Conservation (phyloP, 1,139 yeast genomes). For the Taphrina wiesneri region DNA sequence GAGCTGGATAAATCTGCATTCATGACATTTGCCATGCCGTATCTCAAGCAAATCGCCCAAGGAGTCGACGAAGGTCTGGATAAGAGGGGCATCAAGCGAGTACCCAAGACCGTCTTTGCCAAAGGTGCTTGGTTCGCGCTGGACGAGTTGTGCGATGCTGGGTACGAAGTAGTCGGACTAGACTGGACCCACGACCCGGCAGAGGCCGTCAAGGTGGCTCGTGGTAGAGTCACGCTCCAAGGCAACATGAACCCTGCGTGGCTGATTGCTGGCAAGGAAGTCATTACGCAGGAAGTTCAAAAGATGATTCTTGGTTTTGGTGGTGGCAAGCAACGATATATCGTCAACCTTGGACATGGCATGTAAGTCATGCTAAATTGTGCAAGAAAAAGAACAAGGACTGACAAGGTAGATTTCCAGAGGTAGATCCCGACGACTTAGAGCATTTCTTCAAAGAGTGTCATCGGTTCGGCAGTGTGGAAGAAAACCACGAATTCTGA, state of each 20-base stretch:
- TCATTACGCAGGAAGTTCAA: conserved; percentile 76
- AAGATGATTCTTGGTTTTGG: conserved; percentile 87
- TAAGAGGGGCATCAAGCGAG: conserved; percentile 72
- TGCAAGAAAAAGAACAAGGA: neutral
- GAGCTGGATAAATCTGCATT: conserved; percentile 90
- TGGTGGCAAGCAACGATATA: conserved; percentile 70
- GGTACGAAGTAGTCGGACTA: conserved; percentile 81
- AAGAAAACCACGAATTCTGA: conserved; percentile 28
- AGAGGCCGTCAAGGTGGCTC: conserved; percentile 76
- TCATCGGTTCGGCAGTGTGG: conserved; percentile 33
- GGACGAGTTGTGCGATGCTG: conserved; percentile 78
- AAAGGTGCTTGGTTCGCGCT: conserved; percentile 98
- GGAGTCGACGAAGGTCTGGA: conserved; percentile 67
- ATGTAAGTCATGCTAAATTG: neutral
- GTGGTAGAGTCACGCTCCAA: conserved; percentile 81
- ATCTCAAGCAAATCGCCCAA: conserved; percentile 70
- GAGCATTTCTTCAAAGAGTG: conserved; percentile 35
- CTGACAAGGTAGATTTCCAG: conserved; percentile 22
- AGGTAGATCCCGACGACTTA: conserved; percentile 35
- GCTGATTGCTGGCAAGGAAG: conserved; percentile 84
- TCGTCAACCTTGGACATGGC: conserved; percentile 36
- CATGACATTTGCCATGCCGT: conserved; percentile 83
- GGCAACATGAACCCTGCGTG: conserved; percentile 96
- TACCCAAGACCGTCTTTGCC: conserved; percentile 89
- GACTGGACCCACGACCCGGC: conserved; percentile 90